Base-by-base conservation (phyloP, 805 yeast species). In the Candida gorgasii region DNA sequence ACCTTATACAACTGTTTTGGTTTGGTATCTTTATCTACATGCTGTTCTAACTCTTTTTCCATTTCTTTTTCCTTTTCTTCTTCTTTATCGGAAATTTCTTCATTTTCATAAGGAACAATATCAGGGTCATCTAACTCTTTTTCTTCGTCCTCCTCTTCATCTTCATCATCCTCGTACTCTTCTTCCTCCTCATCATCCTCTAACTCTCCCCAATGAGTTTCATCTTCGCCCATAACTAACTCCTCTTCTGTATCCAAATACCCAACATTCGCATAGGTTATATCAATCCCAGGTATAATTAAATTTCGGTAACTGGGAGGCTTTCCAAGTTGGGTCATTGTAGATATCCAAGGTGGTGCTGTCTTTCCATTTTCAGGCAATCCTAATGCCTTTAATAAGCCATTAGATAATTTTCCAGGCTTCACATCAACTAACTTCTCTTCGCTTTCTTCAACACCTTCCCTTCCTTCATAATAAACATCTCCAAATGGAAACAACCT, bases 251-350 rank as follows among this genome's bases (percentile, higher is more conserved):
- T 18, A 13, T 31, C 23, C 26, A 49, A 33, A 45, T 70, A 70
- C 1, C 75, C 75, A 19, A 49, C 52, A 42, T 69, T 70, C 4
- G 53, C 48, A 45, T 70, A 69, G 31, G 61, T 61, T 3, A 51
- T 48, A 44, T 70, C 75, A 13, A 71, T 42, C 1, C 75, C 76
- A 0, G 76, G 88, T 6, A 87, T 75, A 24, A 71, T 64, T 58
- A 88, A 65, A 28, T 76, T 72, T 2, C 82, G 82, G 62, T 88
- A 90, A 14, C 89, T 74, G 0, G 96, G 96, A 0, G 98, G 96
- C 19, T 85, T 80, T 0, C 97, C 97, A 11, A 77, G 53, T 42
- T 76, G 70, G 40, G 73, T 74, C 86, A 90, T 83, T 27, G 76
- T 75, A 2, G 72, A 60, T 16, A 83, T 72, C 97, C 97, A 92